Base-by-base conservation (phyloP, 306 rosid species). In the Arachis stenosperma region DNA sequence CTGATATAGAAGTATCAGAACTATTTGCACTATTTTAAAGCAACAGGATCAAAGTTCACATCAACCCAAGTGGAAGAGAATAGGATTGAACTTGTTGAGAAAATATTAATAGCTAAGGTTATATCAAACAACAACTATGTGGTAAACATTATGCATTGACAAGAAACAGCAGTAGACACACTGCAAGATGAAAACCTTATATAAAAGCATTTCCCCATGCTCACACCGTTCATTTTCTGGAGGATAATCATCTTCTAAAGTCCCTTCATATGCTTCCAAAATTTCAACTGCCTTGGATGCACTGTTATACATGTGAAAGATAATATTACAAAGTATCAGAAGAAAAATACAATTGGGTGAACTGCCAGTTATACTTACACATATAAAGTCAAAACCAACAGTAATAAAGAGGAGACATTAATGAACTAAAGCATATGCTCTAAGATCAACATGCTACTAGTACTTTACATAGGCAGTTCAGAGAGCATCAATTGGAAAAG, bases 211-310 rank as follows among this genome's bases (percentile, higher is more conserved):
- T 84, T 91, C 99, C 75, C 97, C 99, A 77, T 94, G 99, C 84
- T 94, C 99, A 58, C 90, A 89, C 61, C 99, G 95, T 76, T 94
- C 99, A 87, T 90, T 88, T 11, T 89, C 97, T 12, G 97, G 97
- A 84, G 97, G 99, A 77, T 88, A 66, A 84, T 91, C 97, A 76
- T 91, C 97, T 85, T 94, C 99, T 44, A 94, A 86, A 3, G 99
- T 94, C 65, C 99, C 99, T 81, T 91, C 99, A 72, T 94, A 94
- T 61, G 99, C 99, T 88, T 94, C 99, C 83, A 94, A 84, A 84
- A 94, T 94, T 80, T 94, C 99, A 80, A 94, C 93, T 9, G 99
- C 97, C 81, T 94, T 94, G 53, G 89, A 75, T 12, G 88, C 87
- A 77, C 99, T 94, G 79, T 68, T 33, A 60, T 51, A 76, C 60